Base-by-base conservation (phyloP, 23 red algal genomes). In the Gracilaria caudata region DNA sequence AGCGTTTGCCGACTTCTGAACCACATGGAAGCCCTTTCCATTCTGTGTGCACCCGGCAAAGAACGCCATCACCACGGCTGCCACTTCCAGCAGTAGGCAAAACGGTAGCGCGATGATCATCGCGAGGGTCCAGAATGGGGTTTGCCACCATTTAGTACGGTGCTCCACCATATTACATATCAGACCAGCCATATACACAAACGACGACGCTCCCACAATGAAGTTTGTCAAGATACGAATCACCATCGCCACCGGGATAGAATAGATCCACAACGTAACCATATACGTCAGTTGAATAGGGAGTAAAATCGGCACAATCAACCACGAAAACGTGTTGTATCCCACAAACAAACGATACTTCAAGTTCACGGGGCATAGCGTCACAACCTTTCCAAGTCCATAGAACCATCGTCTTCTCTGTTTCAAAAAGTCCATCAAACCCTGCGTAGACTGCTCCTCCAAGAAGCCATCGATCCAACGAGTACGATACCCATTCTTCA, bases 371-470 rank as follows among this genome's bases (percentile, higher is more conserved):
- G 82, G 82, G 8, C 68, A 74, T 51, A 59, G 43, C 32, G 53
- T 3, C 41, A 86, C 82, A 51, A 86, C 82, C 66, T 86, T 86
- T 40, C 21, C 49, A 21, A 86, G 49, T 8, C 82, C 82, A 25
- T 86, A 86, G 32, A 47, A 74, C 82, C 82, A 86, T 16, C 82
- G 82, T 16, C 82, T 61, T 53, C 82, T 61, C 68, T 86, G 82
- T 32, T 73, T 72, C 29, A 86, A 20, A 59, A 86, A 86, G 68
- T 86, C 82, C 68, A 76, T 74, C 43, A 86, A 26, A 46, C 82
- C 35, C 63, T 86, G 64, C 0, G 77, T 80, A 0, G 77, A 80
- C 35, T 80, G 77, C 46, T 80, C 77, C 56, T 80, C 77, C 30
- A 80, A 43, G 19, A 57, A 80, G 56, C 77, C 77, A 19, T 80